Conservation (phyloP, 2,329 filamentous ascomycete species). For the Fusarium torreyae region DNA sequence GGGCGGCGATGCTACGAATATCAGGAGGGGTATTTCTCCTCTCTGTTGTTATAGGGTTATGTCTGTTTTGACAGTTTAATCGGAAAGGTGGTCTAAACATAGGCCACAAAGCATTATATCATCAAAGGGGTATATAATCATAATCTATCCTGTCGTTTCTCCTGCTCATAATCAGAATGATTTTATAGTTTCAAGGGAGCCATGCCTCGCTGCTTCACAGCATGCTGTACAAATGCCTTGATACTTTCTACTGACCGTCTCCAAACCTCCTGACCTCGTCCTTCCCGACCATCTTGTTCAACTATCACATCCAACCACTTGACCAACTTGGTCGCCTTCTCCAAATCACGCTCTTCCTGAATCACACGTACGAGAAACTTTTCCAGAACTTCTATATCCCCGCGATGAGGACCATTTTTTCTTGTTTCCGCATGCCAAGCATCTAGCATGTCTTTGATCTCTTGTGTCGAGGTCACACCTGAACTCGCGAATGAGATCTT, state of each 20-base stretch:
- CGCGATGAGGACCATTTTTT: slow-evolving; percentile 81
- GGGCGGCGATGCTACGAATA: background rate
- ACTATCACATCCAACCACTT: slow-evolving; percentile 76
- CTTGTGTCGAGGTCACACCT: slow-evolving; percentile 61
- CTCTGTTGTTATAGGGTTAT: slow-evolving; percentile 6
- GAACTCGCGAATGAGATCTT: slow-evolving; percentile 64
- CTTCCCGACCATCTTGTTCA: slow-evolving; percentile 61
- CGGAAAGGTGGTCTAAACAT: background rate
- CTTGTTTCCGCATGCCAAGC: slow-evolving; percentile 83
- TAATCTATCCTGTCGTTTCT: slow-evolving; percentile 15
- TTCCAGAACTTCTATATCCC: slow-evolving; percentile 82
- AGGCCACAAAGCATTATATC: no score
- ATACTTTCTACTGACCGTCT: slow-evolving; percentile 59
- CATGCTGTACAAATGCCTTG: slow-evolving; percentile 67
- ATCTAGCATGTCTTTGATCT: slow-evolving; percentile 81
- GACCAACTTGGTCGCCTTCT: slow-evolving; percentile 79
- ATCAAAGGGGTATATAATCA: slow-evolving; percentile 28
- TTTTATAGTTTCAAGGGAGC: slow-evolving; percentile 66
- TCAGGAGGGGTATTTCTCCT: slow-evolving; percentile 12
- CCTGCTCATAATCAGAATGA: background rate
- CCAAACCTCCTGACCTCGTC: slow-evolving; percentile 63
- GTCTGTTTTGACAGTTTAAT: slow-evolving; percentile 10
- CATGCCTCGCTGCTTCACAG: slow-evolving; percentile 70
- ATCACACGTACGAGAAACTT: slow-evolving; percentile 82
- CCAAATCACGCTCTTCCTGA: slow-evolving; percentile 81